A percentile compares a stretch with the other conserved stretches of the same genome.
Evolutionary conservation across 2,329 filamentous ascomycete genomes (phyloP).

Genomic region (Neonectria ditissima): DNA sequence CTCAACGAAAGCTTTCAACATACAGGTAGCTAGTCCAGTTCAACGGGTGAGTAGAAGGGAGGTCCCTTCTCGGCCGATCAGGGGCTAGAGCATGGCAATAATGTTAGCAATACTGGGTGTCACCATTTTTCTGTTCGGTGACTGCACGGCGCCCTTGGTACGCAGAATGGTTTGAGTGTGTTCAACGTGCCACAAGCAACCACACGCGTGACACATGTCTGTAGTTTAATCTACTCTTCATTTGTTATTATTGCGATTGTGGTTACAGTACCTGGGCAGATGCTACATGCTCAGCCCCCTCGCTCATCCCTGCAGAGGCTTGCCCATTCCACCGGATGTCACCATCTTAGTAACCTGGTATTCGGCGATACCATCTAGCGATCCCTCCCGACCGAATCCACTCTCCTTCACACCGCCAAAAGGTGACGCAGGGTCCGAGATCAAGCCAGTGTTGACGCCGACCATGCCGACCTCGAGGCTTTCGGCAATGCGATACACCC

Average conservation of each 20-base stretch:
- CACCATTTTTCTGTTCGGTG: too few species aligned
- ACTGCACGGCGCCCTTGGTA: too few species aligned
- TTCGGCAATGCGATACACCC: conserved; percentile 73
- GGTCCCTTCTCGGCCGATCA: too few species aligned
- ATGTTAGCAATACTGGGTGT: too few species aligned
- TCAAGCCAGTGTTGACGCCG: conserved; percentile 81
- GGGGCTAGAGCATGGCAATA: too few species aligned
- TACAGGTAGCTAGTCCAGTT: too few species aligned
- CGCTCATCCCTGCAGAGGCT: conserved; percentile 59
- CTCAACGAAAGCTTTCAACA: too few species aligned
- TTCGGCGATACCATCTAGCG: conserved; percentile 81
- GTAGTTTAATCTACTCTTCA: too few species aligned
- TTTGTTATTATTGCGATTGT: conserved; percentile 13
- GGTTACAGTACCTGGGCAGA: background rate
- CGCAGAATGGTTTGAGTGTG: too few species aligned
- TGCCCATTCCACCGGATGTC: conserved; percentile 65
- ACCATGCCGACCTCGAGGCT: conserved; percentile 88
- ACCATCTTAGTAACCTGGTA: conserved; percentile 79
- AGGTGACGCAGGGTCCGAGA: conserved; percentile 68
- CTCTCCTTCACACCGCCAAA: conserved; percentile 88
- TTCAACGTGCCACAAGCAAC: too few species aligned
- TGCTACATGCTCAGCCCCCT: background rate
- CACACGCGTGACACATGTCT: too few species aligned
- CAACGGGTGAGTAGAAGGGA: too few species aligned
- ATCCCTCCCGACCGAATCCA: conserved; percentile 84